Base-by-base conservation (phyloP, 148 eudicot species). In the Rhododendron ovatum region DNA sequence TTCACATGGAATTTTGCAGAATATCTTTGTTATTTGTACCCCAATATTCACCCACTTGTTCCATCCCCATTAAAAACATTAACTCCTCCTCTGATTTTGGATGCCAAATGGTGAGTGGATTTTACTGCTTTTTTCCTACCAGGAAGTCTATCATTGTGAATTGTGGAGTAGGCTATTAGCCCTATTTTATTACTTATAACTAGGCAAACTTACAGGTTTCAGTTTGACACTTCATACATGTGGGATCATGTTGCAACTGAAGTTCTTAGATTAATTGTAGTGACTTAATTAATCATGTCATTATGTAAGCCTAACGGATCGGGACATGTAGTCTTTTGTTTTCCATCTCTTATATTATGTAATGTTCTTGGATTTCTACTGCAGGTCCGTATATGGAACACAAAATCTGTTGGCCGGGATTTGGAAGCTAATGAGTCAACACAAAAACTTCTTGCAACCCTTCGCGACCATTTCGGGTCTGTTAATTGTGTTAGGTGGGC, bases 401-500 rank as follows among this genome's bases (percentile, higher is more conserved):
- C 92, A 93, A 94, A 93, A 90, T 90, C 91, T 85, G 93, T 93
- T 83, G 91, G 91, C 82, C 92, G 91, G 87, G 93, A 93, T 67
- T 77, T 85, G 41, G 93, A 83, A 81, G 83, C 90, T 80, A 94
- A 92, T 79, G 98, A 91, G 83, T 91, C 96, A 78, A 85, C 90
- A 47, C 91, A 92, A 50, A 90, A 91, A 83, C 95, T 94, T 88
- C 95, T 97, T 85, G 99, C 99, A 59, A 97, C 98, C 63, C 95
- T 97, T 63, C 94, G 98, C 28, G 99, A 97, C 84, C 99, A 97
- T 90, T 97, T 95, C 83, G 98, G 99, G 48, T 95, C 99, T 75
- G 99, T 96, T 26, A 96, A 96, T 71, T 96, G 99, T 91, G 99
- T 96, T 79, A 93, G 99, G 88, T 95, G 99, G 99, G 98, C 98